Evolutionary conservation across 2,329 filamentous ascomycete genomes (phyloP).

Genomic region (Microthyrium microscopicum): DNA sequence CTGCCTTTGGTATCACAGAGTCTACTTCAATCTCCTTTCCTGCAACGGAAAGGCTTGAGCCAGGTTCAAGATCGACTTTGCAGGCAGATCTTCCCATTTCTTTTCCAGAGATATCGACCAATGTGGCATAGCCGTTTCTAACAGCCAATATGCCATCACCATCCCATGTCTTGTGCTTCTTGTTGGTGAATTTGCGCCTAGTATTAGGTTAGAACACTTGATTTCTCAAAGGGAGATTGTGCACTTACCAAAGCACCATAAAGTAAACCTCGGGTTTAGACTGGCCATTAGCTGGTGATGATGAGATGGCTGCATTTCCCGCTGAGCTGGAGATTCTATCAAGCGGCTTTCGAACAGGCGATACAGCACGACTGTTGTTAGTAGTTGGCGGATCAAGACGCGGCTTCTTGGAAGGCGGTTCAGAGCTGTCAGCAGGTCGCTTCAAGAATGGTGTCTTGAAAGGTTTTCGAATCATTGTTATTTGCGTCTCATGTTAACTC

Average conservation of each 20-base stretch:
- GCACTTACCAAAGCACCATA: slow-evolving; percentile 6
- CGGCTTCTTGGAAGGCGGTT: slow-evolving; percentile 5
- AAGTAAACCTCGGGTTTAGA: slow-evolving; percentile 6
- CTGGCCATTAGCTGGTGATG: not conserved
- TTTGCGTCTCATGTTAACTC: too few species aligned
- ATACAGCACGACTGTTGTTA: slow-evolving; percentile 3
- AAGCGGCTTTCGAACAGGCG: slow-evolving; percentile 2
- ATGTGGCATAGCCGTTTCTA: slow-evolving; percentile 37
- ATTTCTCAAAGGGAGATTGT: not conserved
- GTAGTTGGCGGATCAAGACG: not conserved
- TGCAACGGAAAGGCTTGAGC: slow-evolving; percentile 42
- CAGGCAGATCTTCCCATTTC: slow-evolving; percentile 43
- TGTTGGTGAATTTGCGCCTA: slow-evolving; percentile 51
- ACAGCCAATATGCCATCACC: slow-evolving; percentile 50
- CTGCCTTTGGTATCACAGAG: slow-evolving; percentile 40
- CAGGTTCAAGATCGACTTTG: slow-evolving; percentile 39
- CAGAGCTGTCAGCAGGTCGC: not conserved
- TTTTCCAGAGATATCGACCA: slow-evolving; percentile 46
- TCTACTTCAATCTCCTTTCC: slow-evolving; percentile 57
- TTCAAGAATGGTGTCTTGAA: slow-evolving; percentile 8
- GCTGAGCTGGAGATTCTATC: not conserved
- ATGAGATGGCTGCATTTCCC: not conserved
- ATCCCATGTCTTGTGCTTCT: slow-evolving; percentile 67
- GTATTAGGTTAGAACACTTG: slow-evolving; percentile 3
- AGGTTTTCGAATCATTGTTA: slow-evolving; percentile 5